These are phyloP conservation scores for Casuarina equisetifolia DNA, from an alignment of 306 rosid species.

Conservation along the genomic window DNA sequence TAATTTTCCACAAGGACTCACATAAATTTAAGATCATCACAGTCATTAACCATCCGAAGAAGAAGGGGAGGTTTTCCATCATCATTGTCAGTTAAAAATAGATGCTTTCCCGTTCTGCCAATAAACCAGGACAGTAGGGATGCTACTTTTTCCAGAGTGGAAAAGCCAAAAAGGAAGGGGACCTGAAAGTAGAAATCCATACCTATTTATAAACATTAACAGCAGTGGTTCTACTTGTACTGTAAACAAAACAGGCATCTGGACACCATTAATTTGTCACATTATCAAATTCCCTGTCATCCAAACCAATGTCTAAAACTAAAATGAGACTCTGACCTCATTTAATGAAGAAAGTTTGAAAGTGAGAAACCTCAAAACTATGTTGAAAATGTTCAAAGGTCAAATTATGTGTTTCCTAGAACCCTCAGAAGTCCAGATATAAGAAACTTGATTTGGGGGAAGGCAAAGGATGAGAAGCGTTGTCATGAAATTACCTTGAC, in stretches of 20 bases:
- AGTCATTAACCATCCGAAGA: slow-evolving; percentile 71
- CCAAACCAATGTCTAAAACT: not conserved
- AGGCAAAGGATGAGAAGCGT: too few species aligned
- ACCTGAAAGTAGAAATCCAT: slow-evolving; percentile 47
- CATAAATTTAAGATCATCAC: slow-evolving; percentile 72
- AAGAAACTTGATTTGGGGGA: not conserved
- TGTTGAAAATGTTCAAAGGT: not conserved
- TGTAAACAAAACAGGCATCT: slow-evolving; percentile 6
- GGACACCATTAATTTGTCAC: not conserved
- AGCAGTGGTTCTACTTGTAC: slow-evolving; percentile 15
- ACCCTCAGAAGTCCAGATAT: not conserved
- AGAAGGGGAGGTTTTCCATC: slow-evolving; percentile 81
- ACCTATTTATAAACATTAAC: slow-evolving; percentile 13
- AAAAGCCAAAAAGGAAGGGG: slow-evolving; percentile 72
- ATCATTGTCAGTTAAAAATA: slow-evolving; percentile 63
- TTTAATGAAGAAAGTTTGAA: not conserved
- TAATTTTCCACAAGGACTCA: slow-evolving; percentile 32
- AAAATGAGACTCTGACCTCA: not conserved
- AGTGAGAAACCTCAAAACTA: not conserved
- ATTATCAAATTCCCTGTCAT: not conserved
- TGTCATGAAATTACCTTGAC: too few species aligned
- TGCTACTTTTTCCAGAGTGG: slow-evolving; percentile 64
- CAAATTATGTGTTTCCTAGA: not conserved
- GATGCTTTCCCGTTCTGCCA: slow-evolving; percentile 77
- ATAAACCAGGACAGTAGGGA: slow-evolving; percentile 50